These are phyloP conservation scores for Penicillium janthinellum DNA, from an alignment of 2,329 filamentous ascomycete species.

Conservation along the genomic window DNA sequence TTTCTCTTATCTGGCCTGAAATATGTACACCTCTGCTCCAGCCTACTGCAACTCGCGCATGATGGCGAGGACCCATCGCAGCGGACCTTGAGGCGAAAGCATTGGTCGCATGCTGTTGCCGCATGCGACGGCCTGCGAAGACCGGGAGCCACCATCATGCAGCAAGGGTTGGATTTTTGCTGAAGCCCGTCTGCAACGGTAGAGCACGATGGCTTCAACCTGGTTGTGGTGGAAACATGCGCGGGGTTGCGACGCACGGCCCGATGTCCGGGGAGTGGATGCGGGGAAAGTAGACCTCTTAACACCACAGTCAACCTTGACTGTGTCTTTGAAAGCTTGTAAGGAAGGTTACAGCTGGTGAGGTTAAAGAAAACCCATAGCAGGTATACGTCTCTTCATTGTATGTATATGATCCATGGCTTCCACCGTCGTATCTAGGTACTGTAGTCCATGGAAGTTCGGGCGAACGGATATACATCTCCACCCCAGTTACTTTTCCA, in stretches of 20 bases:
- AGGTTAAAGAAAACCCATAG: no score
- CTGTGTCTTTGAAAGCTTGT: no score
- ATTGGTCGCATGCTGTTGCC: slow-evolving; percentile 19
- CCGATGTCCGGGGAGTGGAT: neutral
- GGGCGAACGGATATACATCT: no score
- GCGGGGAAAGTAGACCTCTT: neutral
- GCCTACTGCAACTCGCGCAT: slow-evolving; percentile 14
- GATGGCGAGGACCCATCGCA: slow-evolving; percentile 17
- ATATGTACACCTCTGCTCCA: slow-evolving; percentile 19
- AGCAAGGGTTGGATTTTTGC: neutral
- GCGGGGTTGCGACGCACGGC: neutral
- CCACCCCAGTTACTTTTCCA: no score
- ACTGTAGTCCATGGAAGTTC: no score
- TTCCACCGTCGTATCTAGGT: no score
- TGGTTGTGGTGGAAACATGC: neutral
- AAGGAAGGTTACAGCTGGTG: no score
- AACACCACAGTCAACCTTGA: no score
- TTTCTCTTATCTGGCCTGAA: slow-evolving; percentile 16
- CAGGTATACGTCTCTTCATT: no score
- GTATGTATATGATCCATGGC: no score
- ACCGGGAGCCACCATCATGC: neutral
- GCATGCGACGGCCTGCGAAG: slow-evolving; percentile 10
- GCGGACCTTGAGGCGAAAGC: slow-evolving; percentile 18
- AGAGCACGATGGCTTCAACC: neutral
- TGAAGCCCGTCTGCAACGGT: neutral